Evolutionary conservation across 768 basidiomycete genomes (phyloP), one percentile per base, ranked within the genome.

Genomic region (Arthromyces matolae): DNA sequence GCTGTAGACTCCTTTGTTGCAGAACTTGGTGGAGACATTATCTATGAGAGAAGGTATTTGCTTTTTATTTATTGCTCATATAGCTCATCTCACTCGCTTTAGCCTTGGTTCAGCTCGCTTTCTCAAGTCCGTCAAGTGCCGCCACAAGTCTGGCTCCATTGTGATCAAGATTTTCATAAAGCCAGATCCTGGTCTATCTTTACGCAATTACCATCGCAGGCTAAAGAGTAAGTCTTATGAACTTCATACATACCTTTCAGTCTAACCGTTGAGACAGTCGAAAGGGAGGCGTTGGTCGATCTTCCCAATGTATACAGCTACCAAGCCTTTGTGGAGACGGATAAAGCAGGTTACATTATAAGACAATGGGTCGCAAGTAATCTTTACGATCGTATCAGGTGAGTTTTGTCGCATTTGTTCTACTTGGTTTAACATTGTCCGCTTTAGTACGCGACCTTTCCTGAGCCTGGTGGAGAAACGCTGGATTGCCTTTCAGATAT

Each of bases 301-400:
- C 83, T 96, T 29, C 77, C 87, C 2, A 96, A 97, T 65, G 78
- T 94, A 8, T 89, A 93, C 65, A 83, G 81, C 50, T 94, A 93
- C 62, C 91, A 94, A 54, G 74, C 82, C 0, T 91, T 94, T 47
- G 80, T 92, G 4, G 96, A 98, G 68, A 96, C 93, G 0, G 96
- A 97, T 57, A 90, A 89, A 62, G 96, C 94, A 6, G 96, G 93
- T 1, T 98, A 94, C 66, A 80, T 97, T 24, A 81, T 98, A 45
- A 77, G 95, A 18, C 95, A 98, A 64, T 99, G 92, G 91, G 73
- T 92, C 18, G 88, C 91, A 5, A 93, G 89, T 59, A 97, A 87
- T 60, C 72, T 98, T 14, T 99, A 98, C 64, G 96, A 98, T 64
- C 83, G 95, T 45, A 97, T 99, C 60, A 97, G 94, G 94, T 93